Conservation (phyloP, 257 asterid genomes). For the Nicotiana paniculata region DNA sequence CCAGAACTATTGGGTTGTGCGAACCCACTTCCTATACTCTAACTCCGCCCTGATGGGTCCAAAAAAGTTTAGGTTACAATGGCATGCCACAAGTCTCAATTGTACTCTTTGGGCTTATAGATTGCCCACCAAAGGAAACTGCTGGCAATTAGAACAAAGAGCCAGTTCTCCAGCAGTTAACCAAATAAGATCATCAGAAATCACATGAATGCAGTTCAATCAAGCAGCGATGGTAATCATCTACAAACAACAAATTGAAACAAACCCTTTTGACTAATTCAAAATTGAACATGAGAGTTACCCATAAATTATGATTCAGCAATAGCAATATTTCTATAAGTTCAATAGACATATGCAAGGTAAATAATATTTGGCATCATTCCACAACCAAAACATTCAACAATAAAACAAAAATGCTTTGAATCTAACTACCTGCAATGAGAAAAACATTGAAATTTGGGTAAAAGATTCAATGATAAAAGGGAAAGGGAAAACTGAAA, state of each 20-base stretch:
- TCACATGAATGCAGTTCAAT: not conserved
- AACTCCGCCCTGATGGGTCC: not conserved
- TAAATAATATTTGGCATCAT: not conserved
- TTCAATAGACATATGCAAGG: not conserved
- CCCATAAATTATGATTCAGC: not conserved
- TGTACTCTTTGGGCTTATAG: not conserved
- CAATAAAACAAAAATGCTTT: not conserved
- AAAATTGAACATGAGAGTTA: not conserved
- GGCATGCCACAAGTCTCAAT: not conserved
- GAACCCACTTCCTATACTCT: too few relatives aligned
- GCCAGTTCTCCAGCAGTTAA: not conserved
- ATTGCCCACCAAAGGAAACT: not conserved
- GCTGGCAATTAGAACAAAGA: not conserved
- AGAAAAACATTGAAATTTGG: not conserved
- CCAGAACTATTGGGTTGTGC: too few relatives aligned
- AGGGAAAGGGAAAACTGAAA: not conserved
- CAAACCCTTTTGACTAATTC: not conserved
- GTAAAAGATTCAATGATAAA: not conserved
- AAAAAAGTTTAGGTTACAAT: not conserved
- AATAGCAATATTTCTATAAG: not conserved
- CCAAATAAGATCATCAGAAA: not conserved
- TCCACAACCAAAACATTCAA: not conserved
- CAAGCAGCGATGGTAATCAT: not conserved
- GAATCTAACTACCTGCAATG: conserved; percentile 4
- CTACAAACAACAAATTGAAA: not conserved